Conservation (phyloP, 2,329 filamentous ascomycete genomes). For the Neopestalotiopsis rosae region DNA sequence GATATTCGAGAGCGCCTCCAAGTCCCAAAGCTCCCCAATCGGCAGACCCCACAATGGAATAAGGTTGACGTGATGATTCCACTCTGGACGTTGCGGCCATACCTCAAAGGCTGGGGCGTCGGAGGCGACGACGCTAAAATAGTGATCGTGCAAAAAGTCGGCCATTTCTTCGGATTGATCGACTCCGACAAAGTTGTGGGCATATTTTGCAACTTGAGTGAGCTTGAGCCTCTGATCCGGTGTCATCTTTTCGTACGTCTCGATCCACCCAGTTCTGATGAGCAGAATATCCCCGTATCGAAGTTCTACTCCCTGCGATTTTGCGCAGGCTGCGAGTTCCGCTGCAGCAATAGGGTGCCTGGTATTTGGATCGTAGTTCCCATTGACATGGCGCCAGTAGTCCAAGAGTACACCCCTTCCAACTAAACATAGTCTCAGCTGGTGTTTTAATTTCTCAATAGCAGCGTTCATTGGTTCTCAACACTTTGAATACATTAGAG, state of each 20-base stretch:
- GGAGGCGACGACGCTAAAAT: not conserved
- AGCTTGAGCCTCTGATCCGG: not conserved
- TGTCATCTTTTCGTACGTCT: not conserved
- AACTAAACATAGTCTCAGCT: not conserved
- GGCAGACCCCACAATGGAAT: not conserved
- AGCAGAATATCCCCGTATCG: not conserved
- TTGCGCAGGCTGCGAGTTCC: not conserved
- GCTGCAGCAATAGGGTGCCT: not conserved
- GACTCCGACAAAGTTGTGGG: not conserved
- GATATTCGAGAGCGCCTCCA: not conserved
- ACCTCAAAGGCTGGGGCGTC: not conserved
- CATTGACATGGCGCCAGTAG: not conserved
- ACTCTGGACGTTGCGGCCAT: not conserved
- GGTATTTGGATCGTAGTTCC: not conserved
- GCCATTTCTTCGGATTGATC: not conserved
- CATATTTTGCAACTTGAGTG: not conserved
- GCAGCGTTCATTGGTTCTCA: not conserved
- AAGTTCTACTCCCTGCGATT: not conserved
- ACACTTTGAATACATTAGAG: not conserved
- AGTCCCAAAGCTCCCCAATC: not conserved
- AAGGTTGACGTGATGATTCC: not conserved
- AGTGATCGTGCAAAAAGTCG: not conserved
- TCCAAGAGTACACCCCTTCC: not conserved
- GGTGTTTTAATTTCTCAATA: not conserved
- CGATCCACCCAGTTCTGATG: not conserved